Evolutionary conservation across 305 asterid species (phyloP), one percentile per base, ranked within the genome.

Genomic region (Plantago lanceolata): DNA sequence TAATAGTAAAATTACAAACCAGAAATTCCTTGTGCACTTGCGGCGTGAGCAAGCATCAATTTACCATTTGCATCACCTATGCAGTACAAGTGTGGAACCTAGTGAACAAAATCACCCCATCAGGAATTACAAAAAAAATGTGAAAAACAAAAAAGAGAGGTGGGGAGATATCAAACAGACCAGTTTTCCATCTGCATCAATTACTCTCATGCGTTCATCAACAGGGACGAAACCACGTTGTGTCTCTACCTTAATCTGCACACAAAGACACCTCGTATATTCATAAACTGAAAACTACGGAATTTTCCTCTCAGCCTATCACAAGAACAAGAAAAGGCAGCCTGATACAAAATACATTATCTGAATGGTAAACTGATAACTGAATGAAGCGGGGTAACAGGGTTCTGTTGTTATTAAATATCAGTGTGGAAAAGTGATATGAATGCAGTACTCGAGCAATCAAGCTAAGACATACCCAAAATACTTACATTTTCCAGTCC

Each of bases 11-110:
- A 24, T 24, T 24, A 24, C 28, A 24, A 59, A 94, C 99, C 99
- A 40, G 99, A 94, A 68, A 94, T 94, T 81, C 99, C 97, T 71
- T 94, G 99, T 44, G 99, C 99, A 77, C 96, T 94, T 78, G 99
- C 96, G 54, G 97, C 99, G 73, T 94, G 99, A 66, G 99, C 99
- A 73, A 90, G 96, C 99, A 94, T 94, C 97, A 94, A 65, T 79
- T 84, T 94, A 31, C 99, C 99, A 82, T 94, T 94, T 67, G 99
- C 99, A 84, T 94, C 99, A 71, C 97, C 97, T 62, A 94, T 90
- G 79, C 99, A 94, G 72, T 84, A 94, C 76, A 94, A 75, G 71
- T 94, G 89, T 53, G 97, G 97, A 67, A 90, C 96, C 99, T 94
- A 72, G 66, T 68, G 24, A 56, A 29, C 20, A 28, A 7, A 9